Evolutionary conservation across 2,329 filamentous ascomycete genomes (phyloP).

Genomic region (Davidsoniella neocaledoniae): DNA sequence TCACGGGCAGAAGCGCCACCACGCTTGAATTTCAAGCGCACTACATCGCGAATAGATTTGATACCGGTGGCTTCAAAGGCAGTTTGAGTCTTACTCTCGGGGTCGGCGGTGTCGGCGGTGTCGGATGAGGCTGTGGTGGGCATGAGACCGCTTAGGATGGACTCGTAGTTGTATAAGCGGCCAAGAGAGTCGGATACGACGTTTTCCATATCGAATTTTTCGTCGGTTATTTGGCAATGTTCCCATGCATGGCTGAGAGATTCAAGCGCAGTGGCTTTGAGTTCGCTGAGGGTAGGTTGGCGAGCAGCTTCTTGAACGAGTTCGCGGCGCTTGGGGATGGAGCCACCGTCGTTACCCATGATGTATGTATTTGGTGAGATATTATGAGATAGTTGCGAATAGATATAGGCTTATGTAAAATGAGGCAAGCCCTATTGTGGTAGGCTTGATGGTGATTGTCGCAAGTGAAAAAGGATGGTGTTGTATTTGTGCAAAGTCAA

Average conservation of each 20-base stretch:
- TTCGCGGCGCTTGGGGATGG: constrained; percentile 87
- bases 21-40: constrained; percentile 62
- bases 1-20: constrained; percentile 24
- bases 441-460: not conserved
- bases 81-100: constrained; percentile 19
- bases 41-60: constrained; percentile 68
- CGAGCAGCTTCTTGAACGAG: constrained; percentile 88
- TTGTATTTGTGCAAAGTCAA: not conserved
- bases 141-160: constrained; percentile 49
- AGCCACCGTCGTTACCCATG: constrained; percentile 97
- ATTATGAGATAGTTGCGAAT: not conserved
- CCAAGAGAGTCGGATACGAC: constrained; percentile 75
- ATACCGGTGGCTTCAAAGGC: constrained; percentile 41
- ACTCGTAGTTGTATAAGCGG: constrained; percentile 87
- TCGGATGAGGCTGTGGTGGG: constrained; percentile 27
- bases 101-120: constrained; percentile 39
- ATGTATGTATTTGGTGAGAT: constrained; percentile 11
- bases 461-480: not conserved
- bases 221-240: constrained; percentile 71
- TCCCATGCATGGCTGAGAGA: constrained; percentile 76
- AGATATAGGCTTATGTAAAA: not conserved
- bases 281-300: constrained; percentile 61
- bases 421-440: not conserved
- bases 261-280: constrained; percentile 78
- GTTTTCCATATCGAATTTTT: constrained; percentile 48